These are phyloP conservation scores for Microdochium bolleyi DNA, from an alignment of 2,329 filamentous ascomycete species.

Conservation along the genomic window DNA sequence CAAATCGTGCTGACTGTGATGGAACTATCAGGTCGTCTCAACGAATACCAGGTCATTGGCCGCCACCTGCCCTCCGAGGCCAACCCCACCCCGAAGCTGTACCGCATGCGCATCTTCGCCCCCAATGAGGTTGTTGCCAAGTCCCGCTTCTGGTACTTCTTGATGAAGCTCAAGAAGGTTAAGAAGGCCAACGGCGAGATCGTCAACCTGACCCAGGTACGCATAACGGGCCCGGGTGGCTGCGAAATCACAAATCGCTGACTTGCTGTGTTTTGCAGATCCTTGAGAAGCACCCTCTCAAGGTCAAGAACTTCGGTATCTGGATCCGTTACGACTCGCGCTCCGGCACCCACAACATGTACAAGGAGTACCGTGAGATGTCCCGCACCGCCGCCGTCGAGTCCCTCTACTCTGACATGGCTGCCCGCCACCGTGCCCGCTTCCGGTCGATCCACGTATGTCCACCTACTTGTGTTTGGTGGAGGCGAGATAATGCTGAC, in stretches of 20 bases:
- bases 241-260: slow-evolving; percentile 4
- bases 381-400: slow-evolving; percentile 92
- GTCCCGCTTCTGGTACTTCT: slow-evolving; percentile 99
- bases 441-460: slow-evolving; percentile 98
- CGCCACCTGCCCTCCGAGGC: slow-evolving; percentile 96
- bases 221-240: slow-evolving; percentile 24
- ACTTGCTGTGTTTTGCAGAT: slow-evolving; percentile 68
- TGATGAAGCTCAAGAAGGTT: slow-evolving; percentile 98
- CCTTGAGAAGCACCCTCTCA: slow-evolving; percentile 96
- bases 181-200: slow-evolving; percentile 99
- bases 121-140: slow-evolving; percentile 97
- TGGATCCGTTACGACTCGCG: slow-evolving; percentile 99
- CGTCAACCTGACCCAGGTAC: slow-evolving; percentile 90
- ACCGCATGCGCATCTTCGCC: slow-evolving; percentile 99
- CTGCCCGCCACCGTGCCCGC: slow-evolving; percentile 93
- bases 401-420: slow-evolving; percentile 99
- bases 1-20: slow-evolving; percentile 22
- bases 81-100: slow-evolving; percentile 96
- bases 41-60: slow-evolving; percentile 99
- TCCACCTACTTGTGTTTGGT: slow-evolving; percentile 15
- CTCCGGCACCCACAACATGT: slow-evolving; percentile 99
- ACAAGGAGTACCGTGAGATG: slow-evolving; percentile 99
- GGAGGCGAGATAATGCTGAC: slow-evolving; percentile 3
- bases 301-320: slow-evolving; percentile 99
- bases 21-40: slow-evolving; percentile 76